Percentiles rank a stretch among this genome's conserved stretches.
These are phyloP conservation scores for Delphinella strobiligena DNA, from an alignment of 2,329 filamentous ascomycete genomes.

Conservation along the genomic window DNA sequence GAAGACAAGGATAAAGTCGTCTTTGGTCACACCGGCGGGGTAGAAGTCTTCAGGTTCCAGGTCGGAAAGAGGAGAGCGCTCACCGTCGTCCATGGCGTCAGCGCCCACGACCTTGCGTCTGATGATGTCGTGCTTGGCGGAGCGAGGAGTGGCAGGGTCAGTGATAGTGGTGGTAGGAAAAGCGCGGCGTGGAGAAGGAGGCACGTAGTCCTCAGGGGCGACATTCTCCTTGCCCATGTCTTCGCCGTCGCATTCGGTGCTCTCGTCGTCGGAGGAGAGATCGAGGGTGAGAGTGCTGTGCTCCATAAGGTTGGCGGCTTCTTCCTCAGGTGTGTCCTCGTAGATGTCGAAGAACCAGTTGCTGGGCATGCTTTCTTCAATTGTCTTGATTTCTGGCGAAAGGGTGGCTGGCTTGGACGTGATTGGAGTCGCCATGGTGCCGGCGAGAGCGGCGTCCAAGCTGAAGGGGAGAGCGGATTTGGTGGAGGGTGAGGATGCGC, in stretches of 20 bases:
- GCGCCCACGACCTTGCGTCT: conserved; percentile 16
- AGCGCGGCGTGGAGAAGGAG: conserved; percentile 7
- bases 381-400: conserved; percentile 33
- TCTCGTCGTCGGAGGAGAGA: conserved; percentile 79
- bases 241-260: conserved; percentile 43
- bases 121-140: conserved; percentile 13
- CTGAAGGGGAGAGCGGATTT: conserved; percentile 55
- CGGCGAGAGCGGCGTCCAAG: conserved; percentile 70
- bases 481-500: conserved; percentile 32
- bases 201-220: conserved; percentile 47
- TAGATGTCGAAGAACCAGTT: conserved; percentile 89
- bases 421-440: conserved; percentile 49
- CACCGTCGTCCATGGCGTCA: conserved; percentile 22
- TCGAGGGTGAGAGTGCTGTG: conserved; percentile 80
- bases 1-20: conserved; percentile 18
- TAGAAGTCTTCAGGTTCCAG: conserved; percentile 24
- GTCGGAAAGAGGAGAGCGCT: conserved; percentile 21
- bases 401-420: conserved; percentile 20
- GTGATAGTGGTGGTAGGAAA: background rate
- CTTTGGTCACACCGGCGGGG: conserved; percentile 20
- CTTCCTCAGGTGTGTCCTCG: conserved; percentile 80
- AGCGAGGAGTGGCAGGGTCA: background rate
- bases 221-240: conserved; percentile 83
- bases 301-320: conserved; percentile 85
- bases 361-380: conserved; percentile 46